Evolutionary conservation across 2,329 filamentous ascomycete genomes (phyloP).

Genomic region (Gaeumannomyces sp.): DNA sequence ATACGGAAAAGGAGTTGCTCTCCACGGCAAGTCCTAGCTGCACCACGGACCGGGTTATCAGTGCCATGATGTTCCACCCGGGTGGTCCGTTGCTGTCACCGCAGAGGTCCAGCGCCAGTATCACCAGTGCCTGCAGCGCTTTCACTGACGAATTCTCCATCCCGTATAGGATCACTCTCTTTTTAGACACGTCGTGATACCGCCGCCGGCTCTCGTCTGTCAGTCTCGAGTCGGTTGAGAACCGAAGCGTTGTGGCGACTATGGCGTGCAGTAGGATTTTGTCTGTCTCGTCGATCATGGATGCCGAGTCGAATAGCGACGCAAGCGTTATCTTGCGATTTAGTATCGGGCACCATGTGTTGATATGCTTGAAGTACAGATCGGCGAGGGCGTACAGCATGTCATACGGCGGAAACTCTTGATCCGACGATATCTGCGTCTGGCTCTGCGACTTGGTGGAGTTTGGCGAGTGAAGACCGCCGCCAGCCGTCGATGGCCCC

Average conservation of each 20-base stretch:
- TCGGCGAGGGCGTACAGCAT: slow-evolving; percentile 67
- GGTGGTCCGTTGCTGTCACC: slow-evolving; percentile 85
- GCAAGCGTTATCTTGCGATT: slow-evolving; percentile 78
- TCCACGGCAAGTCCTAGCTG: slow-evolving; percentile 83
- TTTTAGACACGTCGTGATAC: slow-evolving; percentile 76
- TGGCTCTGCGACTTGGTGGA: slow-evolving; percentile 45
- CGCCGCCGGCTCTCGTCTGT: slow-evolving; percentile 66
- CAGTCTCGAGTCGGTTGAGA: slow-evolving; percentile 69
- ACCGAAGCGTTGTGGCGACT: slow-evolving; percentile 79
- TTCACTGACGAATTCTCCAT: slow-evolving; percentile 88
- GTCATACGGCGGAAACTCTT: slow-evolving; percentile 69
- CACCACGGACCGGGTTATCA: slow-evolving; percentile 83
- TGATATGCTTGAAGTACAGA: slow-evolving; percentile 73
- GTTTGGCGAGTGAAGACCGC: not conserved
- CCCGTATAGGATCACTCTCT: slow-evolving; percentile 79
- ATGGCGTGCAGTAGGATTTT: slow-evolving; percentile 80
- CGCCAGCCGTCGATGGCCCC: not conserved
- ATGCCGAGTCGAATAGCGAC: slow-evolving; percentile 67
- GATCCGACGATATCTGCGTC: slow-evolving; percentile 46
- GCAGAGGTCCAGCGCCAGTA: slow-evolving; percentile 76
- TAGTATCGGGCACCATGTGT: slow-evolving; percentile 85
- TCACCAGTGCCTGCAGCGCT: slow-evolving; percentile 78
- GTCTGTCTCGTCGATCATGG: slow-evolving; percentile 72
- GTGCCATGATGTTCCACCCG: slow-evolving; percentile 84
- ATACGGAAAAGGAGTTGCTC: slow-evolving; percentile 69